A percentile compares a stretch with the other conserved stretches of the same genome.
Evolutionary conservation across 192 early-diverging fungal genomes (phyloP).

Genomic region (Coemansia reversa): DNA sequence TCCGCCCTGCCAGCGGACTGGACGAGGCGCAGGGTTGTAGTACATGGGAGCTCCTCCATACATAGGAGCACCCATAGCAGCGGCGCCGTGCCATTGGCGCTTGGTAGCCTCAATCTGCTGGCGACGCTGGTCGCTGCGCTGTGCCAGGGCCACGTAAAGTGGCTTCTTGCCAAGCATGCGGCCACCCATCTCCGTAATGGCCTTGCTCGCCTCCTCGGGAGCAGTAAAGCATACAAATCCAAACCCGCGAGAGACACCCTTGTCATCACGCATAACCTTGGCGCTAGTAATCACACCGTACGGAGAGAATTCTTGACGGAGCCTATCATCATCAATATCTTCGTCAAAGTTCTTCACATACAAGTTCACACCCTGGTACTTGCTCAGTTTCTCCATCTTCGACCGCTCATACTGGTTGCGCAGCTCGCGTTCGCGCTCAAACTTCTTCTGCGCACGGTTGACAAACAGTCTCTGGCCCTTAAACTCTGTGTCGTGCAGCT

Average conservation of each 20-base stretch:
- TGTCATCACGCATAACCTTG: constrained; percentile 97
- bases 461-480: constrained; percentile 92
- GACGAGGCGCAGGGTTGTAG: constrained; percentile 59
- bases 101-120: constrained; percentile 96
- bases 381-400: constrained; percentile 92
- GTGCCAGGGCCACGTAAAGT: constrained; percentile 96
- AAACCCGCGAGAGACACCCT: constrained; percentile 84
- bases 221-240: constrained; percentile 99
- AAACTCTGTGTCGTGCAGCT: constrained; percentile 90
- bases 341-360: constrained; percentile 99
- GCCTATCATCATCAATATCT: constrained; percentile 91
- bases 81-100: constrained; percentile 70
- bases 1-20: constrained; percentile 59
- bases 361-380: constrained; percentile 98
- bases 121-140: constrained; percentile 95
- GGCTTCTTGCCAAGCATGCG: constrained; percentile 93
- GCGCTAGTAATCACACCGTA: constrained; percentile 96
- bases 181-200: constrained; percentile 98
- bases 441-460: constrained; percentile 97
- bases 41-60: constrained; percentile 62
- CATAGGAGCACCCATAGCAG: constrained; percentile 47
- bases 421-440: constrained; percentile 95
- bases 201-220: constrained; percentile 98
- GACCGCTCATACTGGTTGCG: constrained; percentile 93
- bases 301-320: constrained; percentile 93